Base-by-base conservation (phyloP, 805 yeast species). In the Pichia ethanolica region DNA sequence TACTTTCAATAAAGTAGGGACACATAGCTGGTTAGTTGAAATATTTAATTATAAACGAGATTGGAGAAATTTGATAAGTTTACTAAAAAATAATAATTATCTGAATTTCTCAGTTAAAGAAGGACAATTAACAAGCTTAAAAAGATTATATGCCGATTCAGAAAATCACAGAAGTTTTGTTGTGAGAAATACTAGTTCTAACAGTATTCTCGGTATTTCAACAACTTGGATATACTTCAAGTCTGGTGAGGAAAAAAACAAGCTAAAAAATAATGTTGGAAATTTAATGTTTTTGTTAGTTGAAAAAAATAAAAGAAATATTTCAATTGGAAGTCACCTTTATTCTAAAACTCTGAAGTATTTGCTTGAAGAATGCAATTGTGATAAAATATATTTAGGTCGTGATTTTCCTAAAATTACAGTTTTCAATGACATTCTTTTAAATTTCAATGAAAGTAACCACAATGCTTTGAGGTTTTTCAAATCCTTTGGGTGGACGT, bases 141-240 rank as follows among this genome's bases (percentile, higher is more conserved):
- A 50, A 26, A 35, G 50, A 10, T 14, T 61, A 5, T 43, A 36
- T 35, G 50, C 51, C 14, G 50, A 64, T 11, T 43, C 59, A 7
- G 61, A 63, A 9, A 55, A 58, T 1, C 77, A 73, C 47, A 72
- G 68, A 48, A 79, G 79, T 60, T 79, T 79, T 62, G 79, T 79
- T 35, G 81, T 79, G 26, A 65, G 83, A 45, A 79, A 79, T 59
- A 75, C 83, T 1, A 72, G 79, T 13, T 69, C 80, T 45, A 78
- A 78, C 53, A 71, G 77, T 13, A 56, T 80, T 14, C 78, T 77
- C 53, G 85, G 85, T 3, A 64, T 79, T 33, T 69, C 77, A 5
- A 62, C 75, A 35, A 78, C 83, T 2, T 80, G 84, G 84, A 71
- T 72, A 3, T 68, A 70, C 45, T 68, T 62, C 27, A 53, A 14